Percentiles rank a stretch among this genome's conserved stretches.
Conservation (phyloP, 2,329 filamentous ascomycete genomes). For the Aspergillus tanneri region DNA sequence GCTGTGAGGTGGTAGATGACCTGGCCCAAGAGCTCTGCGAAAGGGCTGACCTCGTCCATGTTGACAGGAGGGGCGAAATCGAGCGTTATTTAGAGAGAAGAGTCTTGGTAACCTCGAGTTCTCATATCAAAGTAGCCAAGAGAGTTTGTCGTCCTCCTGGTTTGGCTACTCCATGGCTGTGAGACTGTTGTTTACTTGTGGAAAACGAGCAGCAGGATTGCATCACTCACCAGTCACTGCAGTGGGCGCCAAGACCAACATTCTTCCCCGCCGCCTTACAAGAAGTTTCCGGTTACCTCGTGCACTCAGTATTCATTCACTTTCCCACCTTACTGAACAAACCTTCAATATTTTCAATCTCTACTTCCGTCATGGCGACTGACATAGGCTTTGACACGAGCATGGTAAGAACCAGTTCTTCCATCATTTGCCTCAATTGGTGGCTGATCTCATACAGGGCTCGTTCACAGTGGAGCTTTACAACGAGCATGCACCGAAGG, state of each 20-base stretch:
- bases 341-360: neutral
- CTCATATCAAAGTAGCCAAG: neutral
- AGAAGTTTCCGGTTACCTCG: neutral
- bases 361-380: constrained; percentile 61
- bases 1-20: constrained; percentile 46
- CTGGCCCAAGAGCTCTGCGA: constrained; percentile 42
- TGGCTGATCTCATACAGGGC: constrained; percentile 57
- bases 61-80: constrained; percentile 7
- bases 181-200: constrained; percentile 9
- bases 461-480: constrained; percentile 86
- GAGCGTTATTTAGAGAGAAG: neutral
- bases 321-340: neutral
- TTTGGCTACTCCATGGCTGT: constrained; percentile 12
- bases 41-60: constrained; percentile 38
- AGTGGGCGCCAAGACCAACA: constrained; percentile 24
- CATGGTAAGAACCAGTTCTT: constrained; percentile 60
- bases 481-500: constrained; percentile 76
- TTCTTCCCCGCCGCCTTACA: constrained; percentile 13
- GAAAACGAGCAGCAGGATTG: constrained; percentile 5
- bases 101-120: neutral
- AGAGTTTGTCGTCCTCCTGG: neutral
- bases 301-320: neutral
- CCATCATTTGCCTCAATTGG: neutral
- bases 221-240: constrained; percentile 4
- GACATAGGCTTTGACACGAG: constrained; percentile 80